These are phyloP conservation scores for Vanderwaltozyma verrucispora DNA, from an alignment of 805 yeast genomes.

Conservation along the genomic window DNA sequence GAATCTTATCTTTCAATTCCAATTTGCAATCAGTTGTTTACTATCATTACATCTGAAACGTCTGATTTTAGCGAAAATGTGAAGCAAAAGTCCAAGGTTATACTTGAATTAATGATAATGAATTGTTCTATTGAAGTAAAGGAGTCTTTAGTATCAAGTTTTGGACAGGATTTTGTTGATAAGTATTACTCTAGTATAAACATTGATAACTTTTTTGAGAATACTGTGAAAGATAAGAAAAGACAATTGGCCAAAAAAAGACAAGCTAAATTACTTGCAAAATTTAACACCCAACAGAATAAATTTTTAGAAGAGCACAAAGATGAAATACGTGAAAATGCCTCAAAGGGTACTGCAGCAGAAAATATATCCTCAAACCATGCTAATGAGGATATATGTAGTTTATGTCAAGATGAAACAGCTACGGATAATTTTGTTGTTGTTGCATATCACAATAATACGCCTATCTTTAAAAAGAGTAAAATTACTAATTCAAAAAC, in stretches of 20 bases:
- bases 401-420: slow-evolving; percentile 48
- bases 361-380: background rate
- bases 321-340: slow-evolving; percentile 19
- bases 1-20: slow-evolving; percentile 43
- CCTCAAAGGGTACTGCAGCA: background rate
- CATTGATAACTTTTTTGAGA: slow-evolving; percentile 26
- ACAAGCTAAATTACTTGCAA: slow-evolving; percentile 49
- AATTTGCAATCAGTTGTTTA: slow-evolving; percentile 32
- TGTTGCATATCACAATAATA: slow-evolving; percentile 37
- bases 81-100: slow-evolving; percentile 44
- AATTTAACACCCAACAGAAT: slow-evolving; percentile 62
- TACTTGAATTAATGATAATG: slow-evolving; percentile 42
- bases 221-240: slow-evolving; percentile 45
- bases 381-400: slow-evolving; percentile 32
- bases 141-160: slow-evolving; percentile 43
- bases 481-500: slow-evolving; percentile 20
- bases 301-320: slow-evolving; percentile 52
- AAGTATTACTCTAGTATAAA: slow-evolving; percentile 39
- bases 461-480: slow-evolving; percentile 40
- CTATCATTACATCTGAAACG: background rate
- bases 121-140: slow-evolving; percentile 39
- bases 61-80: slow-evolving; percentile 35
- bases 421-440: slow-evolving; percentile 43
- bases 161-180: slow-evolving; percentile 46
- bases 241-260: slow-evolving; percentile 49